Evolutionary conservation across 2,329 filamentous ascomycete genomes (phyloP).

Genomic region (Fonsecaea multimorphosa): DNA sequence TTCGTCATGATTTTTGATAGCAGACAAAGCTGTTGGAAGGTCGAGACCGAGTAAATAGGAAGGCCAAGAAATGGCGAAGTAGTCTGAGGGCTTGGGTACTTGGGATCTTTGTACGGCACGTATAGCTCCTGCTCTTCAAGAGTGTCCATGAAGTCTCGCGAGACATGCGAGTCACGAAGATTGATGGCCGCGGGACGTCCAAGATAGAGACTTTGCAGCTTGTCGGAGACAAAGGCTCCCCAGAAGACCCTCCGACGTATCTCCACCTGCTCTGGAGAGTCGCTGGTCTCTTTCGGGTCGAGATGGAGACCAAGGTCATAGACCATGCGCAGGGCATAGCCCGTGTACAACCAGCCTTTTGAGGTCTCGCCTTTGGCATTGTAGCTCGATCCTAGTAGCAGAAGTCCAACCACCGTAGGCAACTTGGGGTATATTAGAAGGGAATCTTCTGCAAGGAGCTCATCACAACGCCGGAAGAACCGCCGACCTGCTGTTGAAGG

Average conservation of each 20-base stretch:
- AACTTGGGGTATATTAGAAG: constrained; percentile 50
- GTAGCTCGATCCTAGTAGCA: constrained; percentile 61
- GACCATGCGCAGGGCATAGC: constrained; percentile 63
- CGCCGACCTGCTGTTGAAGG: constrained; percentile 57
- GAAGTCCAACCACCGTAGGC: constrained; percentile 58
- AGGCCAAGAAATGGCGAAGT: neutral
- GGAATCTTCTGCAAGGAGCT: constrained; percentile 56
- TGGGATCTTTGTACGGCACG: constrained; percentile 35
- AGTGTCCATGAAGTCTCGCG: constrained; percentile 43
- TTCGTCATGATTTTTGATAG: constrained; percentile 48
- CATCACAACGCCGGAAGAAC: constrained; percentile 55
- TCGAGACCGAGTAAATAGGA: constrained; percentile 44
- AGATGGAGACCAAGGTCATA: constrained; percentile 61
- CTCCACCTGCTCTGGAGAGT: constrained; percentile 41
- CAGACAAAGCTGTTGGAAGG: constrained; percentile 46
- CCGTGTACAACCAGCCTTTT: constrained; percentile 64
- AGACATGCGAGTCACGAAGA: constrained; percentile 36
- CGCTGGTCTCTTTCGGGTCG: constrained; percentile 41
- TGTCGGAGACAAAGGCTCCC: constrained; percentile 44
- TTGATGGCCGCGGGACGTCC: constrained; percentile 38
- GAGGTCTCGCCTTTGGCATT: constrained; percentile 58
- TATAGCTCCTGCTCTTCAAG: constrained; percentile 43
- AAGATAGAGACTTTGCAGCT: constrained; percentile 35
- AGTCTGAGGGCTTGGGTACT: constrained; percentile 3
- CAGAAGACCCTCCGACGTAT: constrained; percentile 45